Conservation (phyloP, 1,284 basidiomycete species). For the Ceratobasidium sp. region DNA sequence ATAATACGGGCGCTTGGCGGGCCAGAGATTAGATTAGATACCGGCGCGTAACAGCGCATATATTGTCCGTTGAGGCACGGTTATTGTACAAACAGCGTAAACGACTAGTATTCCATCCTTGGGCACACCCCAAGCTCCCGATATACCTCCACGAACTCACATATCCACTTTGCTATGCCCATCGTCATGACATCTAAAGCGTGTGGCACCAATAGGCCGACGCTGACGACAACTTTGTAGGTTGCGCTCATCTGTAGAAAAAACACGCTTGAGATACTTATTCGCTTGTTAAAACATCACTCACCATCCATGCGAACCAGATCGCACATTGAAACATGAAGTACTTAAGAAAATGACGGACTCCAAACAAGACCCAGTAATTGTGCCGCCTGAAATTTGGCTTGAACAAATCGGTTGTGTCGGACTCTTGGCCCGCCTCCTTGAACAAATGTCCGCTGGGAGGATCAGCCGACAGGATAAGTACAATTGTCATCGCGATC, state of each 20-base stretch:
- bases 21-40: too few species aligned
- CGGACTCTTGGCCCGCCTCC: neutral
- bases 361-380: slow-evolving; percentile 7
- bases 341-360: neutral
- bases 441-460: neutral
- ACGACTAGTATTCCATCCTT: neutral
- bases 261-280: neutral
- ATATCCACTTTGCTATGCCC: slow-evolving; percentile 1
- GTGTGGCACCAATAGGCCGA: neutral
- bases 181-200: neutral
- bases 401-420: slow-evolving; percentile 2
- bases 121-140: slow-evolving; percentile 1
- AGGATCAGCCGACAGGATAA: neutral
- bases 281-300: neutral
- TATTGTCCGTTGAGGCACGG: too few species aligned
- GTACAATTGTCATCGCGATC: neutral
- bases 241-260: neutral
- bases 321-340: neutral
- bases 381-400: neutral
- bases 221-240: neutral
- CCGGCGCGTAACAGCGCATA: too few species aligned
- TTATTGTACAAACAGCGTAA: too few species aligned
- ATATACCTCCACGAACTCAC: neutral
- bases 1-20: too few species aligned
- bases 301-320: neutral